Evolutionary conservation across 75 land plant genomes (phyloP).

Genomic region (Cryptomeria japonica): DNA sequence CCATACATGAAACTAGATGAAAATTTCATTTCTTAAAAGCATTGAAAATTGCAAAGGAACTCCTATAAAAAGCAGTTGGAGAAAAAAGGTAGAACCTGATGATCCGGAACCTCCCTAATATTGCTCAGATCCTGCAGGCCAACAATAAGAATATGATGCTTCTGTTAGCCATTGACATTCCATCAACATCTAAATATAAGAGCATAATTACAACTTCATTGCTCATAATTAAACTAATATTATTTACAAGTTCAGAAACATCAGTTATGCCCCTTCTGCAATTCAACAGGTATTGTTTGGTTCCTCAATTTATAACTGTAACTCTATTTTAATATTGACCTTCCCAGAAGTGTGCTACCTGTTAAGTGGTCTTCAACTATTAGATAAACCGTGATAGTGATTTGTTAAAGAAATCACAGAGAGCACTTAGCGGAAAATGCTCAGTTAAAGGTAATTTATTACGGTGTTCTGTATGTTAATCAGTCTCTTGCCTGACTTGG

Average conservation of each 20-base stretch:
- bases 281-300: neutral
- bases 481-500: neutral
- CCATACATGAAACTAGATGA: neutral
- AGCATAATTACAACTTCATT: neutral
- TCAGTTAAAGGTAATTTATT: neutral
- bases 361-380: neutral
- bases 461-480: neutral
- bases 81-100: conserved; percentile 59
- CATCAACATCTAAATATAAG: neutral
- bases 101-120: conserved; percentile 88
- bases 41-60: neutral
- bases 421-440: neutral
- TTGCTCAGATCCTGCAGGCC: conserved; percentile 73
- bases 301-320: neutral
- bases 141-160: neutral
- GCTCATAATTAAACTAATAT: neutral
- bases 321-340: neutral
- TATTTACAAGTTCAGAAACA: neutral
- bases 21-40: neutral
- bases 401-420: neutral
- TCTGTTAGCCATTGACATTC: neutral
- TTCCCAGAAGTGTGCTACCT: neutral
- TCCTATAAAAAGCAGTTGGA: neutral
- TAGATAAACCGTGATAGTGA: neutral
- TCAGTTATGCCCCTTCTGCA: neutral